phyloP scores from a whole-genome alignment of 306 rosid genomes.

The Phaseolus lunatus region DNA sequence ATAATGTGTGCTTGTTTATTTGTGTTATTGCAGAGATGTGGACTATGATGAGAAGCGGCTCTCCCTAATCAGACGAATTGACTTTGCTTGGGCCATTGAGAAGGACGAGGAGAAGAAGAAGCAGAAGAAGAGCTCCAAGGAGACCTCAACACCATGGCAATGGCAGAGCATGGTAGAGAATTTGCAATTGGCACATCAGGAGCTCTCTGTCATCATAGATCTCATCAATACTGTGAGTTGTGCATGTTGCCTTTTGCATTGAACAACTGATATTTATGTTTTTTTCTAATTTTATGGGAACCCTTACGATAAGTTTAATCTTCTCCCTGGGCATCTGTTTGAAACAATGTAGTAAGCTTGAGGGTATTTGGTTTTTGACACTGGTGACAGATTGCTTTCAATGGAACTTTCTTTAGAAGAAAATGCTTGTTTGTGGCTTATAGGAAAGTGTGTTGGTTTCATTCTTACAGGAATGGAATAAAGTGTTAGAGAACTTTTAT shows the following conservation, averaged over 20 bases:
- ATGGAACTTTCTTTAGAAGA: slow-evolving; percentile 24
- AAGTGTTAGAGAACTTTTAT: slow-evolving; percentile 17
- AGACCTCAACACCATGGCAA: slow-evolving; percentile 79
- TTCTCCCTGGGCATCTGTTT: slow-evolving; percentile 31
- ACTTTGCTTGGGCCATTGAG: slow-evolving; percentile 94
- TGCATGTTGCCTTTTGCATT: slow-evolving; percentile 10
- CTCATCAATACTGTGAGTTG: slow-evolving; percentile 87
- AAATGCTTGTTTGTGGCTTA: neutral
- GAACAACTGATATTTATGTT: neutral
- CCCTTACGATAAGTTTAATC: neutral
- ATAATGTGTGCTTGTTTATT: neutral
- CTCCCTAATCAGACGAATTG: slow-evolving; percentile 75
- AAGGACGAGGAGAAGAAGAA: slow-evolving; percentile 72
- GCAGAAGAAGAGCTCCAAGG: slow-evolving; percentile 83
- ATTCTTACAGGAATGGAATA: slow-evolving; percentile 12
- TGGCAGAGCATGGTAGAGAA: slow-evolving; percentile 94
- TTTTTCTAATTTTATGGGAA: neutral
- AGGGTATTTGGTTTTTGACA: slow-evolving; percentile 28
- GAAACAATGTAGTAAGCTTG: slow-evolving; percentile 22
- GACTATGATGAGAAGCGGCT: slow-evolving; percentile 85
- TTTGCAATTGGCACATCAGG: slow-evolving; percentile 86
- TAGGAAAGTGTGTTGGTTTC: neutral
- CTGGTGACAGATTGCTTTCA: slow-evolving; percentile 5
- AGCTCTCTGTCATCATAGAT: slow-evolving; percentile 83
- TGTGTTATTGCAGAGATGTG: slow-evolving; percentile 62